A percentile compares a stretch with the other conserved stretches of the same genome.
Evolutionary conservation across 129 eudicot species (phyloP).

Genomic region (Arctium lappa): DNA sequence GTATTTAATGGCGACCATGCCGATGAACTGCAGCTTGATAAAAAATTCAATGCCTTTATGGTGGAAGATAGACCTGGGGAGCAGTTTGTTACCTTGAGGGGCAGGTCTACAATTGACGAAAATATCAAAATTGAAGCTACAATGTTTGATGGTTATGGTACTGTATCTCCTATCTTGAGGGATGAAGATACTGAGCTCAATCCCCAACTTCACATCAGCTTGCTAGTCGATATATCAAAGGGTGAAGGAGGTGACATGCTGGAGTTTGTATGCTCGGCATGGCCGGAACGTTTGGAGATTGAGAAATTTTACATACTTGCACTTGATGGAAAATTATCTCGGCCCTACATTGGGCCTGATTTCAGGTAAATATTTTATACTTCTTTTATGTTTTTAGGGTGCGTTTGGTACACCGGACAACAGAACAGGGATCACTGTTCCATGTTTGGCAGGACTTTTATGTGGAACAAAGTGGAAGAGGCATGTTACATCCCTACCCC

Average conservation of each 20-base stretch:
- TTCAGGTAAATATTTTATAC: conserved; percentile 36
- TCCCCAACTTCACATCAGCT: conserved; percentile 52
- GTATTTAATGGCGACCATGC: background rate
- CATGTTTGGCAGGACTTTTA: no score
- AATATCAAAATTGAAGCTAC: conserved; percentile 69
- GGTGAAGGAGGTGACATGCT: conserved; percentile 40
- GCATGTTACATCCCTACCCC: no score
- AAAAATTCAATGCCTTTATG: conserved; percentile 41
- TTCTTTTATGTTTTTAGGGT: background rate
- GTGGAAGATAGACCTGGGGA: conserved; percentile 68
- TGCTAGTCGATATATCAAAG: conserved; percentile 59
- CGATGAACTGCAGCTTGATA: conserved; percentile 37
- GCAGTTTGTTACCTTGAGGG: conserved; percentile 52
- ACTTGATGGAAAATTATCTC: conserved; percentile 17
- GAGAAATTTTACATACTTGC: conserved; percentile 43
- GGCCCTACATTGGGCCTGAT: conserved; percentile 59
- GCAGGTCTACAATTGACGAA: conserved; percentile 42
- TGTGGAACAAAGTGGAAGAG: no score
- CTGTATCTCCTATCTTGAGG: conserved; percentile 27
- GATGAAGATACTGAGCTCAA: conserved; percentile 28
- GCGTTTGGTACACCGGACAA: no score
- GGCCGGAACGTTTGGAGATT: conserved; percentile 59
- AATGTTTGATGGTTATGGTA: conserved; percentile 66
- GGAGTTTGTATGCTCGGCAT: conserved; percentile 71
- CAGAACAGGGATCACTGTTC: no score